Percentiles rank a stretch among this genome's conserved stretches.
phyloP scores from a whole-genome alignment of 352 stramenopile genomes.

The Phytophthora boehmeriae region DNA sequence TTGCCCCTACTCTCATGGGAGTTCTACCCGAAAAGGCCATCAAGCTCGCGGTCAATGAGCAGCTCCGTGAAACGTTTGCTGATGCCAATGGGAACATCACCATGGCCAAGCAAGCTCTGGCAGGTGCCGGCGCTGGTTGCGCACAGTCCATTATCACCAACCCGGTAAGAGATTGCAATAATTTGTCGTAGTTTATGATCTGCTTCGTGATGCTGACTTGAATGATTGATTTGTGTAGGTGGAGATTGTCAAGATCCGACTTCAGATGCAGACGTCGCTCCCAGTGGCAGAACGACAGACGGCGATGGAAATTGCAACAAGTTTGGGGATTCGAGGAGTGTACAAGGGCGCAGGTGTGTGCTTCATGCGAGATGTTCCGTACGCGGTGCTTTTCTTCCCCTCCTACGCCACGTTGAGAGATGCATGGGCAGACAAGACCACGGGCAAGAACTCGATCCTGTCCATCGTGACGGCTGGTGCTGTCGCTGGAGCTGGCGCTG shows the following conservation, averaged over 20 bases:
- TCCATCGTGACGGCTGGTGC: conserved; percentile 72
- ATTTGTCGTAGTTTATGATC: not conserved
- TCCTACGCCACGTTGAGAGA: conserved; percentile 79
- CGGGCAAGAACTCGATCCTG: conserved; percentile 61
- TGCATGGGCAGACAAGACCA: conserved; percentile 43
- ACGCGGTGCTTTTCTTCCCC: conserved; percentile 94
- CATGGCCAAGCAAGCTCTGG: conserved; percentile 65
- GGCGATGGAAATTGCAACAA: conserved; percentile 60
- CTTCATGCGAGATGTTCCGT: conserved; percentile 92
- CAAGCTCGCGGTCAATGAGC: conserved; percentile 93
- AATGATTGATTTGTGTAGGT: conserved; percentile 40
- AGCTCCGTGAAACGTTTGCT: conserved; percentile 76
- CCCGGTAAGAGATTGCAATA: conserved; percentile 40
- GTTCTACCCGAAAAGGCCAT: conserved; percentile 91
- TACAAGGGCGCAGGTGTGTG: conserved; percentile 90
- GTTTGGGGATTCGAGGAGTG: conserved; percentile 79
- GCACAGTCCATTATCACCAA: conserved; percentile 89
- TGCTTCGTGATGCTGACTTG: conserved; percentile 23
- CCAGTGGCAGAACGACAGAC: conserved; percentile 64
- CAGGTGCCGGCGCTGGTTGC: conserved; percentile 74
- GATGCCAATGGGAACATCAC: conserved; percentile 70
- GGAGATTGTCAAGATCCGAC: conserved; percentile 93
- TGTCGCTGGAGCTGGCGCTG: conserved; percentile 63
- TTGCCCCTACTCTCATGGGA: conserved; percentile 82
- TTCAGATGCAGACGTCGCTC: conserved; percentile 87